Base-by-base conservation (phyloP, 768 basidiomycete genomes). In the Agaricus sinodeliciosus region DNA sequence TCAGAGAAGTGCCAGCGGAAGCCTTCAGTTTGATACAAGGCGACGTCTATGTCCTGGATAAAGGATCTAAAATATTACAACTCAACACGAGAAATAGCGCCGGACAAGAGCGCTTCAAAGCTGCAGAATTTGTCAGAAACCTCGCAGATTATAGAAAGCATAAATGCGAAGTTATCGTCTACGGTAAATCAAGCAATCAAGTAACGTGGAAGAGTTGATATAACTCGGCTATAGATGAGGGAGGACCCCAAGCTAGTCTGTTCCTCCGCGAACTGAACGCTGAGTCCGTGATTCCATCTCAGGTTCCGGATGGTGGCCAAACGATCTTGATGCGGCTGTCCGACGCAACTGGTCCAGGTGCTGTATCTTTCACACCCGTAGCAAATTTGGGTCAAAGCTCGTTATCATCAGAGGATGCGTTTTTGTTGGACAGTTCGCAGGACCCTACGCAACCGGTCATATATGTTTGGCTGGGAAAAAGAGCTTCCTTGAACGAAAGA, bases 31-130 rank as follows among this genome's bases (percentile, higher is more conserved):
- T 84, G 49, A 62, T 75, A 13, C 70, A 73, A 51, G 82, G 79
- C 6, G 78, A 79, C 31, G 79, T 80, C 1, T 84, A 80, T 62
- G 72, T 84, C 18, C 68, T 84, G 15, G 83, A 84, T 62, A 80
- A 78, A 63, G 80, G 81, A 35, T 55, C 62, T 1, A 58, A 73
- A 36, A 60, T 84, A 28, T 75, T 73, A 70, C 78, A 84, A 59
- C 72, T 77, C 54, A 83, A 84, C 57, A 78, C 78, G n/a, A 74
- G 72, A 55, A 64, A 65, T 5, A 80, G 80, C 47, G 60, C 68
- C 1, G 81, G 82, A 1, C 76, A 77, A 62, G 81, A 84, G 58
- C 72, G 74, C 34, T 84, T 78, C 66, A 79, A 76, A 59, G 79
- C 82, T 9, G 80, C 78, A 18, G 79, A 84, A 58, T 84, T 84